Evolutionary conservation across 2,329 filamentous ascomycete genomes (phyloP).

Genomic region (Magnaporthiopsis rhizophila): DNA sequence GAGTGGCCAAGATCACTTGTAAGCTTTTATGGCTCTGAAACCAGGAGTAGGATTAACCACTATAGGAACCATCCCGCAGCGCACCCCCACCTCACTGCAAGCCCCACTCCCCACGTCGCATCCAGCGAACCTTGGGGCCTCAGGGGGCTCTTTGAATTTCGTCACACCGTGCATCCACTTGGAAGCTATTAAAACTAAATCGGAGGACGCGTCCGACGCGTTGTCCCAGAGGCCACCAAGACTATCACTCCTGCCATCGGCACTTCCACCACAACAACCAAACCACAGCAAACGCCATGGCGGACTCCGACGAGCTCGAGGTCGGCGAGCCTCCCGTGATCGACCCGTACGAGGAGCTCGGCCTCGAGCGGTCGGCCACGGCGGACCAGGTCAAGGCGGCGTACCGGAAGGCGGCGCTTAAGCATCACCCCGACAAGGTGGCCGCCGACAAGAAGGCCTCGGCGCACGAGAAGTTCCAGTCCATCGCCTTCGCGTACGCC

Average conservation of each 20-base stretch:
- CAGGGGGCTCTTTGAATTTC: not conserved
- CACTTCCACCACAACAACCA: not conserved
- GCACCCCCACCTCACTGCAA: not conserved
- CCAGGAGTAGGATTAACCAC: not conserved
- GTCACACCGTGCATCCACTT: not conserved
- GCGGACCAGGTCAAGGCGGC: slow-evolving; percentile 77
- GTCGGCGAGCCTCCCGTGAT: slow-evolving; percentile 54
- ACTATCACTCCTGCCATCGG: not conserved
- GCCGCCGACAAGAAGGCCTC: slow-evolving; percentile 55
- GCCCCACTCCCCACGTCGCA: not conserved
- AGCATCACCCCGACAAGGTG: slow-evolving; percentile 87
- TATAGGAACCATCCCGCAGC: not conserved
- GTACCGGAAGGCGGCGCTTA: slow-evolving; percentile 85
- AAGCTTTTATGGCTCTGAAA: too few relatives aligned
- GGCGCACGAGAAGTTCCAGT: slow-evolving; percentile 78
- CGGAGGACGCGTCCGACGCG: not conserved
- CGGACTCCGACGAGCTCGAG: slow-evolving; percentile 44
- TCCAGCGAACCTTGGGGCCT: not conserved
- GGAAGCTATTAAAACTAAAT: not conserved
- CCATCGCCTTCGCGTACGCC: slow-evolving; percentile 88
- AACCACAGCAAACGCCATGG: slow-evolving; percentile 19
- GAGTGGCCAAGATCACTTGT: too few relatives aligned
- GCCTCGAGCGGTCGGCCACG: slow-evolving; percentile 61
- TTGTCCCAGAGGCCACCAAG: not conserved
- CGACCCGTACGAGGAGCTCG: slow-evolving; percentile 74